Evolutionary conservation across 2,329 filamentous ascomycete genomes (phyloP), one percentile per base, ranked within the genome.

Genomic region (Ophiostoma fasciatum): DNA sequence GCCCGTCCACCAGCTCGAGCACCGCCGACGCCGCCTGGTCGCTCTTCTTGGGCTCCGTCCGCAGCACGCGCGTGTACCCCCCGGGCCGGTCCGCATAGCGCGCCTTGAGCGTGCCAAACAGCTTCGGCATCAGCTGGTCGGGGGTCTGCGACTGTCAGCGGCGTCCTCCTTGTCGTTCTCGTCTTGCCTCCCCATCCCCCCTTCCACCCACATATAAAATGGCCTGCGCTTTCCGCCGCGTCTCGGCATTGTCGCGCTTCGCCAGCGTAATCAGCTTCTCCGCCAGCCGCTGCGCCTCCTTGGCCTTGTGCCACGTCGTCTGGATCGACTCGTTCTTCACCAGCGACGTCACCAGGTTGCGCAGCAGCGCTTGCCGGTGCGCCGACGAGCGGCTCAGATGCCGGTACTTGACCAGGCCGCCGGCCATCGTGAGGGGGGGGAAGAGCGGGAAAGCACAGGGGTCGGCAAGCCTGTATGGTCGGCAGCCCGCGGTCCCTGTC

Each of bases 261-360:
- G 82, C 88, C 49, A 94, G 59, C 5, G 87, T 94, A 51, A 98
- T 87, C 47, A 96, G 66, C 65, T 93, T 92, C 55, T 98, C 90
- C 7, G 87, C 90, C 48, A 96, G 58, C 29, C 82, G 72, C 62
- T 98, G 90, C 15, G 90, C 82, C 64, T 98, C 90, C 62, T 96
- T 98, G 32, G 90, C 90, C 63, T 96, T 96, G 56, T 80, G 78
- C 70, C 82, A 94, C 61, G 90, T 94, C 34, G 90, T 98, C 45
- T 79, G 77, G 62, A 98, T 93, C 44, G 83, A 77, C 64, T 98
- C 90, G 59, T 93, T 76, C 59, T 82, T 71, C 62, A 98, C 81
- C 47, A 98, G 80, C 37, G 88, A 90, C 47, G 88, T 94, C 56
- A 96, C 87, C 42, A 98, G 69, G 61, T 96, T 94, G 52, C 90